Conservation (phyloP, 2,329 filamentous ascomycete genomes). For the Tolypocladium ophioglossoides region DNA sequence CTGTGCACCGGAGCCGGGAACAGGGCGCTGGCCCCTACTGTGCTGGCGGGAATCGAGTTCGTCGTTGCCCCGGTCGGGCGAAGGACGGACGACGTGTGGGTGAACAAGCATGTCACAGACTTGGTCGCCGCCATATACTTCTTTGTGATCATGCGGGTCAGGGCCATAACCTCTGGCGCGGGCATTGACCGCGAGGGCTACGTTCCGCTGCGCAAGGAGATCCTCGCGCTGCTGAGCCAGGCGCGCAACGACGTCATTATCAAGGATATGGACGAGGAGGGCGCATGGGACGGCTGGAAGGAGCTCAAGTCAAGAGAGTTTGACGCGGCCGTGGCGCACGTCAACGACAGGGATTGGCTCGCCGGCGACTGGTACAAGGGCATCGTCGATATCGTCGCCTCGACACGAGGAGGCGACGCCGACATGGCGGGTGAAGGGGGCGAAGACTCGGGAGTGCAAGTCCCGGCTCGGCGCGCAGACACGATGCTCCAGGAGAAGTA, state of each 20-base stretch:
- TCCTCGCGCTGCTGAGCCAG: constrained; percentile 29
- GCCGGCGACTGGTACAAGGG: constrained; percentile 52
- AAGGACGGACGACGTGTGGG: constrained; percentile 37
- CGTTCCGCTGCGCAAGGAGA: constrained; percentile 31
- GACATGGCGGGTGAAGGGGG: constrained; percentile 22
- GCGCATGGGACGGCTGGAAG: constrained; percentile 43
- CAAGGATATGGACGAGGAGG: constrained; percentile 30
- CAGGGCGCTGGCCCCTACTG: constrained; percentile 55
- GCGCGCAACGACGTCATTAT: constrained; percentile 30
- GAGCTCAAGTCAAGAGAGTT: constrained; percentile 42
- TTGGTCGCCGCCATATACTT: constrained; percentile 51
- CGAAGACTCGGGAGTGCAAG: constrained; percentile 17
- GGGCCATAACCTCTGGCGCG: constrained; percentile 26
- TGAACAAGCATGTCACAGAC: constrained; percentile 36
- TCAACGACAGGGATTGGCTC: constrained; percentile 48
- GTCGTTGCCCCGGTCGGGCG: constrained; percentile 34
- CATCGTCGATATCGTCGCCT: constrained; percentile 42
- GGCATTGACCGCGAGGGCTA: constrained; percentile 33
- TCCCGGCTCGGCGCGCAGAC: constrained; percentile 39
- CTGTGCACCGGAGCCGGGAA: constrained; percentile 51
- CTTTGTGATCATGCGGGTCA: constrained; percentile 43
- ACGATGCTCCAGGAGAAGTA: constrained; percentile 70
- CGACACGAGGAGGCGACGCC: constrained; percentile 21
- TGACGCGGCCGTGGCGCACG: constrained; percentile 48
- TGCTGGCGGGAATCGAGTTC: constrained; percentile 62